These are phyloP conservation scores for Cetraspora pellucida DNA, from an alignment of 192 early-diverging fungal genomes.

Conservation along the genomic window DNA sequence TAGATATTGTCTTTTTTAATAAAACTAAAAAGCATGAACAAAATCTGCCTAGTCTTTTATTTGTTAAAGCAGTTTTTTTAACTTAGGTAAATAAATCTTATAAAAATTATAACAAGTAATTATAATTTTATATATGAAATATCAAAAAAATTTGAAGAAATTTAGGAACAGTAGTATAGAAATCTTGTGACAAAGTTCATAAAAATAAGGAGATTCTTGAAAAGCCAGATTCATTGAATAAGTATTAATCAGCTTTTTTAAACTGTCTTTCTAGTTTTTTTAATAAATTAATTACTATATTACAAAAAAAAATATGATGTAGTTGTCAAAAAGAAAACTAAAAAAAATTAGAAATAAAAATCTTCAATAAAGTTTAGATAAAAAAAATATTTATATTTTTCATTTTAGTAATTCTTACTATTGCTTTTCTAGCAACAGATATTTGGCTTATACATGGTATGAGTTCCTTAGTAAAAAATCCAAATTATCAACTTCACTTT, in stretches of 20 bases:
- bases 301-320: slow-evolving; percentile 24
- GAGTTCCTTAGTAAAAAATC: neutral
- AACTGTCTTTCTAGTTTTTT: neutral
- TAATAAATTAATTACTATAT: neutral
- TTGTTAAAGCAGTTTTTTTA: no score
- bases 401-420: slow-evolving; percentile 7
- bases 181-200: neutral
- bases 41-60: no score
- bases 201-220: slow-evolving; percentile 9
- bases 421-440: slow-evolving; percentile 15
- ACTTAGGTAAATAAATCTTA: no score
- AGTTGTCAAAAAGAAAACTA: slow-evolving; percentile 11
- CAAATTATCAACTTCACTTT: slow-evolving; percentile 5
- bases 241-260: slow-evolving; percentile 1
- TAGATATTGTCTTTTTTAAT: no score
- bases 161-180: neutral
- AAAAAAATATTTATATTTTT: slow-evolving; percentile 6
- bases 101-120: no score
- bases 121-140: no score
- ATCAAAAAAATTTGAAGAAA: no score
- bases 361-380: neutral
- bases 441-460: slow-evolving; percentile 25
- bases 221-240: neutral
- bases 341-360: neutral
- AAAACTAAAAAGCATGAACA: no score